A percentile compares a stretch with the other conserved stretches of the same genome.
phyloP scores from a whole-genome alignment of 139 green algal species.

The Eudorina sp. region DNA sequence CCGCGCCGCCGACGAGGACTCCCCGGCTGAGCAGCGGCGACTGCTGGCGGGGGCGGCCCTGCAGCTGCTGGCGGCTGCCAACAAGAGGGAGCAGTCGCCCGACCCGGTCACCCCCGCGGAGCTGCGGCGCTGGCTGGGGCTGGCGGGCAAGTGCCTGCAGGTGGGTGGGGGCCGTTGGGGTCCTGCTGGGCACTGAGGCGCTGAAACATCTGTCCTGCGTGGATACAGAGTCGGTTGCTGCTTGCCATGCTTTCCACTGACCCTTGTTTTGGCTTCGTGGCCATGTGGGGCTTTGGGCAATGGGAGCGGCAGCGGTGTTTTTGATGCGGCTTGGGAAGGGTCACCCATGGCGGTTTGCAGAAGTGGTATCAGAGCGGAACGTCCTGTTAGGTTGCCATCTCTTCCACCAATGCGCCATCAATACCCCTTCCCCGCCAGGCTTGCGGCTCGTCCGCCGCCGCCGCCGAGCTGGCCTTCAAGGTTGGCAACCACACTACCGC shows the following conservation, averaged over 20 bases:
- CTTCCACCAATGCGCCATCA: background rate
- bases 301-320: too few relatives aligned
- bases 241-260: background rate
- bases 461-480: slow-evolving; percentile 20
- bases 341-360: too few relatives aligned
- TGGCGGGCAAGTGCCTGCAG: slow-evolving; percentile 35
- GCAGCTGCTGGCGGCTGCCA: slow-evolving; percentile 45
- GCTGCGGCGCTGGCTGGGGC: slow-evolving; percentile 18
- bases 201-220: too few relatives aligned
- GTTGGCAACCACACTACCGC: background rate
- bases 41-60: slow-evolving; percentile 46
- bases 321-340: too few relatives aligned
- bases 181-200: too few relatives aligned
- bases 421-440: background rate
- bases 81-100: background rate
- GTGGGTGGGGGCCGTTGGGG: background rate
- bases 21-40: slow-evolving; percentile 1
- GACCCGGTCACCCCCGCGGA: slow-evolving; percentile 17
- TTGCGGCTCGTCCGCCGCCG: background rate
- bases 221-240: background rate
- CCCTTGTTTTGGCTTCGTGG: too few relatives aligned
- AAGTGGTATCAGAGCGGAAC: too few relatives aligned
- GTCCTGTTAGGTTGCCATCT: too few relatives aligned
- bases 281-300: too few relatives aligned
- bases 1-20: background rate